Base-by-base conservation (phyloP, 2,329 filamentous ascomycete genomes). In the Neofusicoccum sp. region DNA sequence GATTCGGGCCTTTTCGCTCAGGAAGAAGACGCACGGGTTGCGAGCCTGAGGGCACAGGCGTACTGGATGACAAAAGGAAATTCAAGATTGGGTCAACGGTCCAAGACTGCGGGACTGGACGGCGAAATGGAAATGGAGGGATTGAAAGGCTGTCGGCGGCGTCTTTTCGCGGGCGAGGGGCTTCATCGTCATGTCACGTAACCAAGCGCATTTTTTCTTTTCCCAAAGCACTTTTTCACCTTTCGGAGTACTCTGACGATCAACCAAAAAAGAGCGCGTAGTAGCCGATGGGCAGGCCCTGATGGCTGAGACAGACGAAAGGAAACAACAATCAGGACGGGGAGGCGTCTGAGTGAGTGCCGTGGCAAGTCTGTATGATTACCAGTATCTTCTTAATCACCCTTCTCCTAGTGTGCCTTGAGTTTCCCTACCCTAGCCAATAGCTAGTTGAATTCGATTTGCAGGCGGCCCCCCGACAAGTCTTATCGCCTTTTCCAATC, bases 341-440 rank as follows among this genome's bases (percentile, higher is more conserved):
- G 29, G 14, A 41, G 47, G 28, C 37, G 9, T 45, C 43, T 14
- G 31, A 3, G 14, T 29, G 8, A 56, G n/a, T 33, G 39, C 29
- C n/a, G 28, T 39, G 22, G 39, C 29, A n/a, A 58, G 48, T 36
- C 9, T 58, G 54, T 45, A 58, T 44, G 54, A 58, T 45, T 58
- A 58, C 39, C 36, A 58, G 54, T 58, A 45, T 45, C 54, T 14
- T 58, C 54, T 45, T 58, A 34, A 45, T 58, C 54, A 5, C 37
- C 8, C 52, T 33, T 8, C 33, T 22, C 52, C 6, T 44, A 9
- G 22, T 22, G 7, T 16, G 4, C 41, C 9, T 58, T 44, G n/a
- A 9, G n/a, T 33, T 2, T 22, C 22, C 22, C 22, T 22, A 22
- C 22, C 44, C 16, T 47, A 47, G 9, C 41, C 41, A 16, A 16